phyloP scores from a whole-genome alignment of 371 early-diverging fungal species.

The Chytridium lagenaria region DNA sequence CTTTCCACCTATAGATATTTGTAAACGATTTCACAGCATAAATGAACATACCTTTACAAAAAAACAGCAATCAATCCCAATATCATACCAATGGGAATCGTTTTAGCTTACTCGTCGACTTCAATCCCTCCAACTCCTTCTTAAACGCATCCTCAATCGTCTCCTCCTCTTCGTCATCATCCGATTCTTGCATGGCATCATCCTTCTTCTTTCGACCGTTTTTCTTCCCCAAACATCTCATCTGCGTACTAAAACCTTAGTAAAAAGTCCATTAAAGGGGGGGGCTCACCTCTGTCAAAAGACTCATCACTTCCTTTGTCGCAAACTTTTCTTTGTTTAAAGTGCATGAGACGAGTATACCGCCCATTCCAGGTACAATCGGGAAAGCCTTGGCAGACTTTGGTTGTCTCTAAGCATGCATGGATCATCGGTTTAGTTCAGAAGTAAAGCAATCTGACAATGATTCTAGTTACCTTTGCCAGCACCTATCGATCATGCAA shows the following conservation, averaged over 20 bases:
- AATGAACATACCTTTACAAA: constrained; percentile 27
- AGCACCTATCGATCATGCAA: background rate
- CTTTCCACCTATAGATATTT: background rate
- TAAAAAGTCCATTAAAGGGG: no score
- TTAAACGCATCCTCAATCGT: constrained; percentile 71
- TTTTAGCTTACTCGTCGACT: constrained; percentile 50
- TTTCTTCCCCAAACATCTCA: constrained; percentile 54
- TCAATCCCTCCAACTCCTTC: constrained; percentile 68
- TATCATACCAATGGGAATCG: constrained; percentile 61
- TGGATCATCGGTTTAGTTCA: background rate
- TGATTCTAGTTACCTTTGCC: constrained; percentile 14
- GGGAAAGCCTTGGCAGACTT: constrained; percentile 40
- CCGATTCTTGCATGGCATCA: constrained; percentile 10
- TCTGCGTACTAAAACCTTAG: constrained; percentile 64
- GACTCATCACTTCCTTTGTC: constrained; percentile 62
- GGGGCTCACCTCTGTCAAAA: constrained; percentile 62
- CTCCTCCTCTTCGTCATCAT: constrained; percentile 52
- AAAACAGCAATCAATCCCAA: constrained; percentile 69
- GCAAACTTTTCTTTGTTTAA: constrained; percentile 65
- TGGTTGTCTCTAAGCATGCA: constrained; percentile 15
- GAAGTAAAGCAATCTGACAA: background rate
- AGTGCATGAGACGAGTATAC: constrained; percentile 68
- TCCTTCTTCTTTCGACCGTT: no score
- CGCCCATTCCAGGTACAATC: constrained; percentile 67
- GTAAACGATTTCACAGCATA: background rate